Conservation (phyloP, 108 stramenopile genomes). For the Conticribra weissflogii region DNA sequence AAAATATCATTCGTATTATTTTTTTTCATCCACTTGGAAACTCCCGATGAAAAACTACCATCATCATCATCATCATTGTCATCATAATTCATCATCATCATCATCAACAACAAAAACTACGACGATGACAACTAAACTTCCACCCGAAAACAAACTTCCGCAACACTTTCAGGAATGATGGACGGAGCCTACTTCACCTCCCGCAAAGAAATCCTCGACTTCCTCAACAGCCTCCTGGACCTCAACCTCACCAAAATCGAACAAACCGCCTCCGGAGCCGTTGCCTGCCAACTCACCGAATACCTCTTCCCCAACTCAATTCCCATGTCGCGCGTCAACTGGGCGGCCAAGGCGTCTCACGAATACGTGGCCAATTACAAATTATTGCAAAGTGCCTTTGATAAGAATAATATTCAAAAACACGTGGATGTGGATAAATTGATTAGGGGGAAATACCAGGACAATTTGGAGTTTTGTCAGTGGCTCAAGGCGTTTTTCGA, state of each 20-base stretch:
- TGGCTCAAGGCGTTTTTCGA: slow-evolving; percentile 98
- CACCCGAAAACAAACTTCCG: background rate
- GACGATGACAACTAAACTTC: background rate
- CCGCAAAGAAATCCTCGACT: slow-evolving; percentile 91
- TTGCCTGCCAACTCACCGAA: slow-evolving; percentile 97
- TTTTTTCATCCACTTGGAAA: too few relatives aligned
- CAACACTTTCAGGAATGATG: slow-evolving; percentile 88
- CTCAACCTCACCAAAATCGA: slow-evolving; percentile 95
- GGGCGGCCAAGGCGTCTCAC: slow-evolving; percentile 88
- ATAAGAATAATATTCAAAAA: slow-evolving; percentile 76
- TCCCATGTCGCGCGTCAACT: slow-evolving; percentile 94
- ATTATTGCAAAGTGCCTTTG: slow-evolving; percentile 94
- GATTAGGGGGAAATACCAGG: slow-evolving; percentile 90
- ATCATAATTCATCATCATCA: background rate
- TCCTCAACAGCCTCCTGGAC: slow-evolving; percentile 91
- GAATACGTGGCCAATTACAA: slow-evolving; percentile 98
- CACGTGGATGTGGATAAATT: slow-evolving; percentile 96
- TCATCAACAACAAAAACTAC: background rate
- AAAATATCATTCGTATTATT: too few relatives aligned
- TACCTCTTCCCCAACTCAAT: slow-evolving; percentile 91
- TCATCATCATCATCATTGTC: too few relatives aligned
- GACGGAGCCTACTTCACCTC: slow-evolving; percentile 98
- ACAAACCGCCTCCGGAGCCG: slow-evolving; percentile 96
- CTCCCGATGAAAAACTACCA: too few relatives aligned
- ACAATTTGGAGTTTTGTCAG: slow-evolving; percentile 99